Evolutionary conservation across 1,139 yeast genomes (phyloP).

Genomic region (Kurtzmaniella quercitrusa): DNA sequence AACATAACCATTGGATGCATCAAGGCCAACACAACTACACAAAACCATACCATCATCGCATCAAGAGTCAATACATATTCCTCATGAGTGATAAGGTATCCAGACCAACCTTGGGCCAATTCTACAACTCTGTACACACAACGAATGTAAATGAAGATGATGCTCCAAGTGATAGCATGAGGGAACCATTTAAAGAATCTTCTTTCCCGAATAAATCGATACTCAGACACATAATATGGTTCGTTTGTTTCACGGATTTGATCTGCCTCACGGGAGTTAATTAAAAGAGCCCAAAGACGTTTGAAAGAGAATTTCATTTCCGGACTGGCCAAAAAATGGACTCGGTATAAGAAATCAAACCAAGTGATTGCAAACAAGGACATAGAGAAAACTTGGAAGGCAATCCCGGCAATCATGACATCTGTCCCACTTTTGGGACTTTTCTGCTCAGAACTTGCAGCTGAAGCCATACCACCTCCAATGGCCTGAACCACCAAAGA

Average conservation of each 20-base stretch:
- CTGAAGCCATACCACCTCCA: conserved; percentile 36
- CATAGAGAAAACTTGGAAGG: conserved; percentile 36
- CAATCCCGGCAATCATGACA: conserved; percentile 37
- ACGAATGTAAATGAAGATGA: conserved; percentile 23
- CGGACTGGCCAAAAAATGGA: conserved; percentile 18
- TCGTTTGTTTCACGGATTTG: conserved; percentile 15
- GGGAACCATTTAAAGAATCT: conserved; percentile 21
- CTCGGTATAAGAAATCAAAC: conserved; percentile 22
- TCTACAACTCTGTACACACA: conserved; percentile 32
- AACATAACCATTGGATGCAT: conserved; percentile 26
- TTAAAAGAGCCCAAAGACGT: conserved; percentile 10
- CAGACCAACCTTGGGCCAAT: conserved; percentile 30
- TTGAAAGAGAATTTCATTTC: conserved; percentile 11
- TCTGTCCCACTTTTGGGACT: conserved; percentile 23
- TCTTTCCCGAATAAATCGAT: conserved; percentile 13
- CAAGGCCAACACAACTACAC: conserved; percentile 16
- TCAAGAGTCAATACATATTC: conserved; percentile 24
- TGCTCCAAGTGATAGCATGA: conserved; percentile 17
- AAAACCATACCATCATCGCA: conserved; percentile 19
- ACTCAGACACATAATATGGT: conserved; percentile 15
- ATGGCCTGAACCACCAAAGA: conserved; percentile 33
- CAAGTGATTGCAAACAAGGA: conserved; percentile 24
- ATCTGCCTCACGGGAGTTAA: conserved; percentile 19
- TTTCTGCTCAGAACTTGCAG: conserved; percentile 14
- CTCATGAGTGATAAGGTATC: conserved; percentile 30